These are phyloP conservation scores for Coemansia biformis DNA, from an alignment of 192 early-diverging fungal genomes.

Conservation along the genomic window DNA sequence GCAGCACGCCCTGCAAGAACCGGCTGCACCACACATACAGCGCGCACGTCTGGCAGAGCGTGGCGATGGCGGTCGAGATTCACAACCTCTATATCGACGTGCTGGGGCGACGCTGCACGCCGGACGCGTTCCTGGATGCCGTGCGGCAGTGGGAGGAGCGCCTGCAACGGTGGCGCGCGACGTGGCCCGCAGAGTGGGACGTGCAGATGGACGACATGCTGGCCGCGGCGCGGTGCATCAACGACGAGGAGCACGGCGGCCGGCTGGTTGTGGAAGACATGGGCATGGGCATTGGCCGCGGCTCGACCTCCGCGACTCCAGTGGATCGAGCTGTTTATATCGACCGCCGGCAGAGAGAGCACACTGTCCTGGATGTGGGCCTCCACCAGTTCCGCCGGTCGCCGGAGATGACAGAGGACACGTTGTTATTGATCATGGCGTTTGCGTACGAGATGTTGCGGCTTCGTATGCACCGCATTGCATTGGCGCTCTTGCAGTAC, in stretches of 20 bases:
- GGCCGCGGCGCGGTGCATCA: neutral
- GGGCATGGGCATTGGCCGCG: neutral
- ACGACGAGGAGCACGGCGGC: neutral
- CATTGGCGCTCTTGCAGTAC: slow-evolving; percentile 15
- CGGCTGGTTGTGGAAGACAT: neutral
- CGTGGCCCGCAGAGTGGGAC: slow-evolving; percentile 25
- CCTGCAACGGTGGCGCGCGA: slow-evolving; percentile 7
- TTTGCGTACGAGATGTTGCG: slow-evolving; percentile 20
- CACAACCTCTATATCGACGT: slow-evolving; percentile 21
- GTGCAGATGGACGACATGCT: slow-evolving; percentile 12
- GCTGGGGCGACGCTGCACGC: slow-evolving; percentile 1
- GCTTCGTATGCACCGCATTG: slow-evolving; percentile 20
- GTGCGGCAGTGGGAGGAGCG: slow-evolving; percentile 21
- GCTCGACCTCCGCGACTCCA: no score
- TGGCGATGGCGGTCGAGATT: slow-evolving; percentile 13
- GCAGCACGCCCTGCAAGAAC: slow-evolving; percentile 2
- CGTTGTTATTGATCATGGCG: slow-evolving; percentile 16
- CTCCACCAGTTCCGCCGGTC: slow-evolving; percentile 14
- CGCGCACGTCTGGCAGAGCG: slow-evolving; percentile 17
- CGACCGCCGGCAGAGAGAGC: no score
- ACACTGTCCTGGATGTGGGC: slow-evolving; percentile 4
- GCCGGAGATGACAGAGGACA: slow-evolving; percentile 11
- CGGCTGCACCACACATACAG: slow-evolving; percentile 7
- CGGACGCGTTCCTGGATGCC: slow-evolving; percentile 11
- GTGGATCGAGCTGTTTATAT: no score